Percentiles rank a stretch among this genome's conserved stretches.
Conservation (phyloP, 306 rosid species). For the Inga laurina region DNA sequence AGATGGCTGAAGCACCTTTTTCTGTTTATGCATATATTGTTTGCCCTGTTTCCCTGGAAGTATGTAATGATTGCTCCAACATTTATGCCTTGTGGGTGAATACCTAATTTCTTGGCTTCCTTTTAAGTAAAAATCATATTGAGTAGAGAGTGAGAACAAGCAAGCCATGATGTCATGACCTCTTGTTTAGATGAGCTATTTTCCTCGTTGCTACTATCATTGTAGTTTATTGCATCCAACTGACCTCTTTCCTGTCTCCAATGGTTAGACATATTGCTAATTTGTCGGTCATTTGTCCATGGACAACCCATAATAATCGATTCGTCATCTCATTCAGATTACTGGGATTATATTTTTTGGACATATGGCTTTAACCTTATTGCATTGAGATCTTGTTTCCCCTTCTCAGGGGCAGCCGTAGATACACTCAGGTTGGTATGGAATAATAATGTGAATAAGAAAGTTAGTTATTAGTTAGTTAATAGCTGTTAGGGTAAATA, state of each 20-base stretch:
- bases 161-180: neutral
- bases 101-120: neutral
- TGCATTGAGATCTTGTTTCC: neutral
- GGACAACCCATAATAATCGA: neutral
- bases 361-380: neutral
- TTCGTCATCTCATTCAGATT: slow-evolving; percentile 14
- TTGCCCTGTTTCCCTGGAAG: neutral
- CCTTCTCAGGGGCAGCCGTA: neutral
- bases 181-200: neutral
- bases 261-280: neutral
- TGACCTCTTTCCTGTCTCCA: neutral
- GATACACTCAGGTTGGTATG: neutral
- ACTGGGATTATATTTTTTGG: neutral
- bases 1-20: slow-evolving; percentile 14
- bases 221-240: neutral
- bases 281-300: neutral
- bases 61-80: slow-evolving; percentile 1
- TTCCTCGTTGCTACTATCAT: neutral
- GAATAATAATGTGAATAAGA: no score
- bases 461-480: no score
- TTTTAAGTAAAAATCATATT: neutral
- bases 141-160: neutral
- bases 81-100: neutral
- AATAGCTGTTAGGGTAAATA: no score
- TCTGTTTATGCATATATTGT: slow-evolving; percentile 8